Conservation (phyloP, 2,329 filamentous ascomycete species). For the Didymella keratinophila region DNA sequence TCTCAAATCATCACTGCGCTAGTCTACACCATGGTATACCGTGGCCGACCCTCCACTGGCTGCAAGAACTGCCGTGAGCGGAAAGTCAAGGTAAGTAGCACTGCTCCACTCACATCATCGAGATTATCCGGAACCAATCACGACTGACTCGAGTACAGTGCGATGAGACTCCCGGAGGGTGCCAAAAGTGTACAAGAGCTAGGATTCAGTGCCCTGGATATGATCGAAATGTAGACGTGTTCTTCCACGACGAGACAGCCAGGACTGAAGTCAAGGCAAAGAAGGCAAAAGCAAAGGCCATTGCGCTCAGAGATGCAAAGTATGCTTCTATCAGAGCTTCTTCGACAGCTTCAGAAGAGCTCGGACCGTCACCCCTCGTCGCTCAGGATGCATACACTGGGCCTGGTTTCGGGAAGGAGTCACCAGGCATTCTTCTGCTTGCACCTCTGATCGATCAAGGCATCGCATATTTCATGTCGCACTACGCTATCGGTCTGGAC, state of each 20-base stretch:
- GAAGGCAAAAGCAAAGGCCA: conserved; percentile 42
- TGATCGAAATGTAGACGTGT: conserved; percentile 38
- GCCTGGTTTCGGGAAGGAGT: not conserved
- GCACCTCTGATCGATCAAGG: conserved; percentile 41
- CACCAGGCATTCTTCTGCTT: conserved; percentile 26
- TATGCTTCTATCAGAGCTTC: not conserved
- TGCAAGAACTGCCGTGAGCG: conserved; percentile 51
- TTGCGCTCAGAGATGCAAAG: conserved; percentile 34
- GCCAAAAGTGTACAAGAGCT: conserved; percentile 38
- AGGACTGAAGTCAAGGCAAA: conserved; percentile 38
- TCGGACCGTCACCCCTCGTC: conserved; percentile 1
- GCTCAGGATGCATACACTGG: conserved; percentile 7
- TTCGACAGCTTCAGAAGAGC: not conserved
- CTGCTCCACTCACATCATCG: not conserved
- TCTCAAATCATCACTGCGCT: not conserved
- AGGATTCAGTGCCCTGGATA: conserved; percentile 43
- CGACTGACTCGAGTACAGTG: conserved; percentile 31
- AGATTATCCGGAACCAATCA: not conserved
- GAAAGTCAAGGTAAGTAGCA: conserved; percentile 51
- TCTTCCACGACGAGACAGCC: conserved; percentile 45
- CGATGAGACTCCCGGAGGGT: conserved; percentile 40
- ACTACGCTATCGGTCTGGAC: conserved; percentile 38
- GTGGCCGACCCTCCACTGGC: conserved; percentile 45
- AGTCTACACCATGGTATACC: conserved; percentile 41
- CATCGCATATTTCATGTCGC: conserved; percentile 46